Conservation (phyloP, 768 basidiomycete species). For the Collybiopsis confluens region DNA sequence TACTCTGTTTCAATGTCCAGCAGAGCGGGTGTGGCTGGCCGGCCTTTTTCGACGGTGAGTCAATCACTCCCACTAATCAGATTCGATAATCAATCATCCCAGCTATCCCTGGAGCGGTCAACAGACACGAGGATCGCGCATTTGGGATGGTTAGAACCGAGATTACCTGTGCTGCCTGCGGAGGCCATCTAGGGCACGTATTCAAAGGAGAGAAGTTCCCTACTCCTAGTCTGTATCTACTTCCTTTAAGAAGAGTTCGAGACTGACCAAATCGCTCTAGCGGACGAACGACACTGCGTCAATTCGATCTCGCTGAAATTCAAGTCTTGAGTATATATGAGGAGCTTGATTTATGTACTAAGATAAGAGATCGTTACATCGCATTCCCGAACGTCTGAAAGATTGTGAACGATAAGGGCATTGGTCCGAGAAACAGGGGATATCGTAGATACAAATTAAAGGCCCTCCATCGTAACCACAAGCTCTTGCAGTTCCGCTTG, state of each 20-base stretch:
- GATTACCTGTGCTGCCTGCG: conserved; percentile 87
- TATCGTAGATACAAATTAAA: conserved; percentile 34
- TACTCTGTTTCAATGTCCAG: not conserved
- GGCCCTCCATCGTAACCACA: conserved; percentile 65
- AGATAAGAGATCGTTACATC: not conserved
- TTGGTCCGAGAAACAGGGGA: conserved; percentile 4
- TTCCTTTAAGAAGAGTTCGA: not conserved
- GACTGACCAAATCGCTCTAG: conserved; percentile 26
- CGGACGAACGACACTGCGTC: conserved; percentile 84
- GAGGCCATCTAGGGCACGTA: conserved; percentile 92
- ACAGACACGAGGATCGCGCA: conserved; percentile 65
- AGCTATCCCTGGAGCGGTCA: conserved; percentile 90
- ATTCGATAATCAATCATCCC: conserved; percentile 5
- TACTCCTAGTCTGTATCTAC: conserved; percentile 61
- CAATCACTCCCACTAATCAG: not conserved
- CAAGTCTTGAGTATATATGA: conserved; percentile 16
- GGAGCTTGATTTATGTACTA: not conserved
- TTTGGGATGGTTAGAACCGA: conserved; percentile 73
- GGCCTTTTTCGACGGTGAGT: conserved; percentile 88
- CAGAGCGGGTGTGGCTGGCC: conserved; percentile 94
- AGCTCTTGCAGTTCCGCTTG: conserved; percentile 85
- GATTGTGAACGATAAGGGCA: conserved; percentile 7
- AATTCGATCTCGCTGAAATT: conserved; percentile 87
- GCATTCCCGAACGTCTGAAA: conserved; percentile 1
- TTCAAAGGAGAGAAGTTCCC: conserved; percentile 88